These are phyloP conservation scores for Oemleria cerasiformis DNA, from an alignment of 306 rosid species.

Conservation along the genomic window DNA sequence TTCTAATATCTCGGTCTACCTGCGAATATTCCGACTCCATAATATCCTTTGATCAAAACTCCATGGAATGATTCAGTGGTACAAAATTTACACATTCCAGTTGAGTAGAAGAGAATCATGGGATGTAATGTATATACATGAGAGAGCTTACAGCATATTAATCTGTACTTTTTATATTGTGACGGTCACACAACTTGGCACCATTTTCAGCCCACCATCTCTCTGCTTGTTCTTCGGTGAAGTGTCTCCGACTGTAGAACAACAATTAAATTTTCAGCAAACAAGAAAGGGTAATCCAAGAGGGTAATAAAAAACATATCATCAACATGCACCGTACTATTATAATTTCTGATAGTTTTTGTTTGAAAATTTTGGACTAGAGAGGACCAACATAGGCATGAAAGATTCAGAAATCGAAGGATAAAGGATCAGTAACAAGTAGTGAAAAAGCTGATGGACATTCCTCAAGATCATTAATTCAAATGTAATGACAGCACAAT, in stretches of 20 bases:
- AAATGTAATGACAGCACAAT: neutral
- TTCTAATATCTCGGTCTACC: constrained; percentile 38
- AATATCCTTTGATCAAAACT: constrained; percentile 10
- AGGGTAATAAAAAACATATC: constrained; percentile 8
- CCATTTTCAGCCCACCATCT: constrained; percentile 94
- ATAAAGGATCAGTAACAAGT: neutral
- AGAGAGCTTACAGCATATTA: constrained; percentile 31
- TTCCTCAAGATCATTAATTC: neutral
- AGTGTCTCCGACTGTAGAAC: constrained; percentile 77
- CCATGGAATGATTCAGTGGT: constrained; percentile 25
- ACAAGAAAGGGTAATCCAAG: constrained; percentile 12
- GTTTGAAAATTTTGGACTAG: neutral
- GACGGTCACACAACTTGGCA: constrained; percentile 56
- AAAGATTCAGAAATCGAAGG: neutral
- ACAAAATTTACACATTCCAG: constrained; percentile 45
- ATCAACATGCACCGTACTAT: neutral
- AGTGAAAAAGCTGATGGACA: neutral
- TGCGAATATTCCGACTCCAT: constrained; percentile 19
- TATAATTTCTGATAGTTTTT: neutral
- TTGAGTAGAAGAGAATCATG: constrained; percentile 20
- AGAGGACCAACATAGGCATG: neutral
- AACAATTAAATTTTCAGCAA: constrained; percentile 23
- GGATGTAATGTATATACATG: constrained; percentile 5
- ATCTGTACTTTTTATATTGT: constrained; percentile 43
- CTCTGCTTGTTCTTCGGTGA: constrained; percentile 75